Evolutionary conservation across 306 rosid species (phyloP).

Genomic region (Elaeagnus macrophylla): DNA sequence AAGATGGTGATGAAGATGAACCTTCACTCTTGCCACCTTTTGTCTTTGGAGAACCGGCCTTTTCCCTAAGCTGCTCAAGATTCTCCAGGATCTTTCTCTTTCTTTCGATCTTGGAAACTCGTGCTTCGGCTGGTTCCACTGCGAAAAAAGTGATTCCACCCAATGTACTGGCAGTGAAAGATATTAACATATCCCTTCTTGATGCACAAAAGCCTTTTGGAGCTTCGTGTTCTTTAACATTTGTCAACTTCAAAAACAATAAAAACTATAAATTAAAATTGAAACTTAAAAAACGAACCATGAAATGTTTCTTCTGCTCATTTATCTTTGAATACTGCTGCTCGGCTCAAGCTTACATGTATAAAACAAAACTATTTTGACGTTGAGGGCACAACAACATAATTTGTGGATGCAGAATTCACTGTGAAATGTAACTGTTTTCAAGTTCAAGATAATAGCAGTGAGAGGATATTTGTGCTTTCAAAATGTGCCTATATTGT

Average conservation of each 20-base stretch:
- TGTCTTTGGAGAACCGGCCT: constrained; percentile 21
- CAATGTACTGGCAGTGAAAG: constrained; percentile 1
- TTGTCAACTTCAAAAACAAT: constrained; percentile 14
- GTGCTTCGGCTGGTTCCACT: constrained; percentile 21
- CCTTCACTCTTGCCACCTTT: constrained; percentile 2
- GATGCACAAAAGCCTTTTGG: constrained; percentile 5
- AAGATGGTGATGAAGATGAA: too few species aligned
- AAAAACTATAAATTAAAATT: neutral
- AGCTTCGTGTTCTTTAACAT: constrained; percentile 3
- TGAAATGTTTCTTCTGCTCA: neutral
- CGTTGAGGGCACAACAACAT: neutral
- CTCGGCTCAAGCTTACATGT: neutral
- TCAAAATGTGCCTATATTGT: too few species aligned
- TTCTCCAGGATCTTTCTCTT: constrained; percentile 25
- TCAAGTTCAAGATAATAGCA: too few species aligned
- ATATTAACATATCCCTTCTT: constrained; percentile 22
- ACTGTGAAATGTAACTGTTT: too few species aligned
- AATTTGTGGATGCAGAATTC: too few species aligned
- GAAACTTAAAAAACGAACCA: neutral
- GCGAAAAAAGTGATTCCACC: neutral
- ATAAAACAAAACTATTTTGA: neutral
- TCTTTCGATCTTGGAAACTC: constrained; percentile 16
- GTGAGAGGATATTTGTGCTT: too few species aligned
- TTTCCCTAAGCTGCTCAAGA: constrained; percentile 24
- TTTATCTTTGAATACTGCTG: neutral